Evolutionary conservation across 441 rosid species (phyloP).

Genomic region (Theobroma grandiflorum): DNA sequence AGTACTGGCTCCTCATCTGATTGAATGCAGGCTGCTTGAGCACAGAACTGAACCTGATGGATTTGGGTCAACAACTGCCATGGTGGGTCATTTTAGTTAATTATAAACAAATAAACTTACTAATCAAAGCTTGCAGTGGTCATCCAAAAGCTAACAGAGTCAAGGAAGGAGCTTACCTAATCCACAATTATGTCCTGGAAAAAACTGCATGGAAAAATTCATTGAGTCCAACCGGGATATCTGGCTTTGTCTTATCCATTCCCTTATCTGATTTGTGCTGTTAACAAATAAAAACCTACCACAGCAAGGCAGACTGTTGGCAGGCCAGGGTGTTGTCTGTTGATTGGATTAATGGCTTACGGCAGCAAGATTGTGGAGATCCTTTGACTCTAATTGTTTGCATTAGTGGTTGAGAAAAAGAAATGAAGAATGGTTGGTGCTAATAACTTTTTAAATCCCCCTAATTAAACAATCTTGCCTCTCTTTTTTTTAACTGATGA

Average conservation of each 20-base stretch:
- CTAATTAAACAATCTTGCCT: background rate
- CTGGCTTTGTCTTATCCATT: slow-evolving; percentile 6
- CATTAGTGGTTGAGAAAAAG: background rate
- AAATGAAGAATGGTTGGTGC: background rate
- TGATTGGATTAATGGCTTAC: slow-evolving; percentile 9
- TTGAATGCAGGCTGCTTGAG: background rate
- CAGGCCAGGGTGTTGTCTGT: background rate
- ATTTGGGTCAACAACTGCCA: background rate
- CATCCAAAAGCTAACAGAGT: background rate
- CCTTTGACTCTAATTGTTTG: background rate
- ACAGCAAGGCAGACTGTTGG: slow-evolving; percentile 9
- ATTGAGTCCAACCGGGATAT: background rate
- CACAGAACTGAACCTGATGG: background rate
- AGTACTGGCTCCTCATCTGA: background rate
- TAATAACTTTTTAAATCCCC: background rate
- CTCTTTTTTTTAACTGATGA: too few species aligned
- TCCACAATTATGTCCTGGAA: background rate
- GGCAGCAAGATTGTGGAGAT: slow-evolving; percentile 1
- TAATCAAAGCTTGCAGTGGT: background rate
- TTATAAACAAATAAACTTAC: background rate
- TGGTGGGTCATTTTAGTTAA: background rate
- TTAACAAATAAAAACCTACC: background rate
- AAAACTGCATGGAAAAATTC: background rate
- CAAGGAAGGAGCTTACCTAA: background rate
- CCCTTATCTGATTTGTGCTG: background rate